A percentile compares a stretch with the other conserved stretches of the same genome.
Conservation (phyloP, 2,329 filamentous ascomycete species). For the Alternaria gaisen region DNA sequence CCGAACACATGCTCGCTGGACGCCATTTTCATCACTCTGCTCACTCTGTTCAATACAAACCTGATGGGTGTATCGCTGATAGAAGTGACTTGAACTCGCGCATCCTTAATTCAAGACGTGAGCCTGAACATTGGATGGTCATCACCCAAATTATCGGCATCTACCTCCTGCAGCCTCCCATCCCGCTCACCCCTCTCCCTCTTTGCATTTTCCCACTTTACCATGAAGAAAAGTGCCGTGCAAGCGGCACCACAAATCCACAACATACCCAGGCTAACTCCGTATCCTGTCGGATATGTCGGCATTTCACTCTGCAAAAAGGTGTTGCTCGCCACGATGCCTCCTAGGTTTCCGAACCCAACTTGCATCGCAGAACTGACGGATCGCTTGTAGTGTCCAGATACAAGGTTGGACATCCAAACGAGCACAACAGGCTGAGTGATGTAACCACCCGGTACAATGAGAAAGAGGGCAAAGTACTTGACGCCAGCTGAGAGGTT, state of each 20-base stretch:
- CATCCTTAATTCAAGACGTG: conserved; percentile 28
- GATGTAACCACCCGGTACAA: conserved; percentile 64
- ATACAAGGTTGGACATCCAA: conserved; percentile 67
- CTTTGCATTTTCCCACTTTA: conserved; percentile 58
- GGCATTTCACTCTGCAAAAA: conserved; percentile 59
- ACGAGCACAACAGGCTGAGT: conserved; percentile 64
- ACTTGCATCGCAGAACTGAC: conserved; percentile 60
- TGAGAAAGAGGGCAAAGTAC: conserved; percentile 65
- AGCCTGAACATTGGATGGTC: conserved; percentile 62
- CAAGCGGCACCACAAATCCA: conserved; percentile 59
- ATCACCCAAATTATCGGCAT: conserved; percentile 61
- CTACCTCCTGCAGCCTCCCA: conserved; percentile 52
- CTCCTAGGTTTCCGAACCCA: conserved; percentile 59
- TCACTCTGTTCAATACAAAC: too few relatives aligned
- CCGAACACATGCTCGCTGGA: not conserved
- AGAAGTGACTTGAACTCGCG: not conserved
- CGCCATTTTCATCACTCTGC: not conserved
- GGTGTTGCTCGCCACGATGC: conserved; percentile 61
- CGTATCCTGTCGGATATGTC: conserved; percentile 60
- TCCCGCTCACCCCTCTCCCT: conserved; percentile 59
- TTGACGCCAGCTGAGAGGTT: conserved; percentile 56
- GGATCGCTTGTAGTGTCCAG: conserved; percentile 66
- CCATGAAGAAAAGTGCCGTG: conserved; percentile 52
- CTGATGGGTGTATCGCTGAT: too few relatives aligned
- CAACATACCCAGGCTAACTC: conserved; percentile 58